These are phyloP conservation scores for Cordia subcordata DNA, from an alignment of 257 asterid species.

Conservation along the genomic window DNA sequence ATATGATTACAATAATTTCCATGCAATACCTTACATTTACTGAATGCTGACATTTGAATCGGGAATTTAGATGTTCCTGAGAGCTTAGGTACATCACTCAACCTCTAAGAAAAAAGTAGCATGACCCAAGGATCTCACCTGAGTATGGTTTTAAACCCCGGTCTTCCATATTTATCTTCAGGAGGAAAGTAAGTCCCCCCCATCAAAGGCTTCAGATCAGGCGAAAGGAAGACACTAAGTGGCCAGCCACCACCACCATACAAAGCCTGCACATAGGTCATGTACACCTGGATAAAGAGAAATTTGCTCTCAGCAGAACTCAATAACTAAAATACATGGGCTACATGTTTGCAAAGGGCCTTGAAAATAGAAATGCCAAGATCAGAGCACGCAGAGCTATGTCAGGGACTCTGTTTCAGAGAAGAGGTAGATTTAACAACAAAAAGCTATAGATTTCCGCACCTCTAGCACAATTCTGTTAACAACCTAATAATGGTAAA, in stretches of 20 bases:
- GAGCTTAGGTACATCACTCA: background rate
- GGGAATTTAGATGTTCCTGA: background rate
- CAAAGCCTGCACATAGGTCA: constrained; percentile 93
- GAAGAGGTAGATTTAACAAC: no score
- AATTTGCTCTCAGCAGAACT: background rate
- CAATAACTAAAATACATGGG: background rate
- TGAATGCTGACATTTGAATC: background rate
- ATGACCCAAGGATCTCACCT: constrained; percentile 38
- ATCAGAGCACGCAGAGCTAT: no score
- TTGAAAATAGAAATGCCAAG: background rate
- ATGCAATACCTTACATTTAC: background rate
- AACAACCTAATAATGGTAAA: no score
- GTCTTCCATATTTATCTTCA: constrained; percentile 85
- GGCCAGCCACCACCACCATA: constrained; percentile 99
- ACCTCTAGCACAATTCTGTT: no score
- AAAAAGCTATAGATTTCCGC: no score
- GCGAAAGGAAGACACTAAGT: constrained; percentile 80
- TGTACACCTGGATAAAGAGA: constrained; percentile 58
- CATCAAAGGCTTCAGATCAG: constrained; percentile 92
- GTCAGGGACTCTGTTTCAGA: no score
- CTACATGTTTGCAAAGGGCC: background rate
- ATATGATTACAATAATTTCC: constrained; percentile 3
- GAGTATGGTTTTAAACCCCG: constrained; percentile 85
- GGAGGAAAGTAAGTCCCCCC: constrained; percentile 99
- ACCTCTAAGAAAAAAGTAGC: background rate